These are phyloP conservation scores for Irpex sp. DNA, from an alignment of 1,284 basidiomycete genomes.

Conservation along the genomic window DNA sequence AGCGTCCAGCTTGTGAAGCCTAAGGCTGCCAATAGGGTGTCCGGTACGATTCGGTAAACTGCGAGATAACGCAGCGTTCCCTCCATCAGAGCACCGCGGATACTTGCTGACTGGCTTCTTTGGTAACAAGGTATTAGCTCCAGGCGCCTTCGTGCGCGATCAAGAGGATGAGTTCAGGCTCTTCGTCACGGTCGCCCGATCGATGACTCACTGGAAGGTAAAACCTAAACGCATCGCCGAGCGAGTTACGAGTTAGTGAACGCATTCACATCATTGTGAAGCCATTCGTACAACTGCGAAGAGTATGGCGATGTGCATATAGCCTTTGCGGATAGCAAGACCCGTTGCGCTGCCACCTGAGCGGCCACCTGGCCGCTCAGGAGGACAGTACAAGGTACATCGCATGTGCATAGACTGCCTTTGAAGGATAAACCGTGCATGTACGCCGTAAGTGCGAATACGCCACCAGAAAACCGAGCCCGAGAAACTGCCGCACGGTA, in stretches of 20 bases:
- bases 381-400: neutral
- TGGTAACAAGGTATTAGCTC: neutral
- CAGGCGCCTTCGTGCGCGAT: neutral
- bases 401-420: neutral
- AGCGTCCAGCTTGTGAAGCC: neutral
- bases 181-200: slow-evolving; percentile 1
- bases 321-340: neutral
- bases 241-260: neutral
- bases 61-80: neutral
- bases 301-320: neutral
- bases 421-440: neutral
- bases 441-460: neutral
- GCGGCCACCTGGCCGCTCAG: neutral
- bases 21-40: neutral
- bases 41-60: neutral
- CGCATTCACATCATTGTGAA: neutral
- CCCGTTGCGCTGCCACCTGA: neutral
- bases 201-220: neutral
- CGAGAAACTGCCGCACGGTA: neutral
- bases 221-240: neutral
- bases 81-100: neutral
- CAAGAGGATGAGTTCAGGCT: neutral
- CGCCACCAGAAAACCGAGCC: neutral
- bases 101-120: neutral
- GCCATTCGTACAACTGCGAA: neutral